Evolutionary conservation across 2,329 filamentous ascomycete species (phyloP).

Genomic region (Penicillium janthinellum): DNA sequence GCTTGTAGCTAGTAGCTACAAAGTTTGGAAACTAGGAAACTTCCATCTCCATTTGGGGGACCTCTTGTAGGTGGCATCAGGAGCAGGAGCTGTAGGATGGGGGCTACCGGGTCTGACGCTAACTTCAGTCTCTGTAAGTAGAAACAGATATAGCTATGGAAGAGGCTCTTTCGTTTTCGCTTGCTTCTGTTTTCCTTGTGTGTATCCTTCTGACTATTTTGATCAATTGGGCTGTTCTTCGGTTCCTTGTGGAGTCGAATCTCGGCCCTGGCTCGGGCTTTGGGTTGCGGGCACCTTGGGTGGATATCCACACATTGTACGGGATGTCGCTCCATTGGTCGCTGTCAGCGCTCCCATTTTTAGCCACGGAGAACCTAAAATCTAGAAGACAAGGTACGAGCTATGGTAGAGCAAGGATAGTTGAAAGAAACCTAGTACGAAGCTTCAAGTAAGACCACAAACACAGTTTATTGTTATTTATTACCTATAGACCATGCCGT

Average conservation of each 20-base stretch:
- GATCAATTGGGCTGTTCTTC: background rate
- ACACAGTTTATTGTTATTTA: no score
- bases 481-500: background rate
- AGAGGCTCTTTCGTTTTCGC: background rate
- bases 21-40: background rate
- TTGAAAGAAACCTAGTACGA: background rate
- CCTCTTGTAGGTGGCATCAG: background rate
- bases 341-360: constrained; percentile 10
- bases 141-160: background rate
- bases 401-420: background rate
- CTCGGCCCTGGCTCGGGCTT: constrained; percentile 5
- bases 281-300: constrained; percentile 2
- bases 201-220: constrained; percentile 12
- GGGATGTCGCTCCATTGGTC: constrained; percentile 3
- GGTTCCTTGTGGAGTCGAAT: constrained; percentile 15
- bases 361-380: constrained; percentile 3
- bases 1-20: background rate
- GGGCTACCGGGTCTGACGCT: background rate
- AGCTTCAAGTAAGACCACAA: no score
- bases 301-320: constrained; percentile 3
- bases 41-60: background rate
- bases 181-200: background rate
- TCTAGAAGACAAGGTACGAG: background rate
- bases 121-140: no score
- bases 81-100: background rate